Conservation (phyloP, 2,329 filamentous ascomycete genomes). For the Onygenales sp. region DNA sequence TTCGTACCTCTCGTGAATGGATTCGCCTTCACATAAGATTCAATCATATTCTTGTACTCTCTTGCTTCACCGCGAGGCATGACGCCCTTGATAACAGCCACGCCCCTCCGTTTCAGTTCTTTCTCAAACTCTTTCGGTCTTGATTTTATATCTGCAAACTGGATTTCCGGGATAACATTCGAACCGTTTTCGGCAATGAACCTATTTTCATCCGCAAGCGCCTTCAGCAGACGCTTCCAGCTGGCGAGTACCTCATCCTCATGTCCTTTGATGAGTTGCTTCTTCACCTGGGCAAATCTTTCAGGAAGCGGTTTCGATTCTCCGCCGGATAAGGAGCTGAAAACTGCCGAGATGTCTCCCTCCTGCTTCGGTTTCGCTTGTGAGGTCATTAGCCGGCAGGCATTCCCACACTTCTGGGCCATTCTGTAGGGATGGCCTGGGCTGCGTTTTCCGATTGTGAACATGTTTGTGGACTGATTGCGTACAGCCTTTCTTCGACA, state of each 20-base stretch:
- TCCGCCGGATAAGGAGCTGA: not conserved
- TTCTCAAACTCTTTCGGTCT: not conserved
- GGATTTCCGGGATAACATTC: not conserved
- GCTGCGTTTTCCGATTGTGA: not conserved
- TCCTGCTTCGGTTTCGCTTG: not conserved
- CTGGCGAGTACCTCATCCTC: not conserved
- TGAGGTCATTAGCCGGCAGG: not conserved
- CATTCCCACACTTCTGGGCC: not conserved
- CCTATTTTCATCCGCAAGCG: not conserved
- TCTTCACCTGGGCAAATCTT: not conserved
- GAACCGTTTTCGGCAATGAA: not conserved
- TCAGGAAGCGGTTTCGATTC: not conserved
- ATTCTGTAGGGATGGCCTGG: not conserved
- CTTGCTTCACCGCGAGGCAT: slow-evolving; percentile 54
- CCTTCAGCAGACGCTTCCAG: not conserved
- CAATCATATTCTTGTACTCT: slow-evolving; percentile 54
- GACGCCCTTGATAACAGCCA: slow-evolving; percentile 56
- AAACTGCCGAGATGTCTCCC: not conserved
- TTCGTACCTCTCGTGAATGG: not conserved
- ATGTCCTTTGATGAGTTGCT: not conserved
- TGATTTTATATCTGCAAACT: not conserved
- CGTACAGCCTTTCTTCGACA: too few species aligned
- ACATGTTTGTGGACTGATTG: not conserved
- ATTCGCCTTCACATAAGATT: slow-evolving; percentile 47
- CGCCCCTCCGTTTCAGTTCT: slow-evolving; percentile 49